A percentile compares a stretch with the other conserved stretches of the same genome.
Evolutionary conservation across 2,329 filamentous ascomycete genomes (phyloP).

Genomic region (Colletotrichum sp.): DNA sequence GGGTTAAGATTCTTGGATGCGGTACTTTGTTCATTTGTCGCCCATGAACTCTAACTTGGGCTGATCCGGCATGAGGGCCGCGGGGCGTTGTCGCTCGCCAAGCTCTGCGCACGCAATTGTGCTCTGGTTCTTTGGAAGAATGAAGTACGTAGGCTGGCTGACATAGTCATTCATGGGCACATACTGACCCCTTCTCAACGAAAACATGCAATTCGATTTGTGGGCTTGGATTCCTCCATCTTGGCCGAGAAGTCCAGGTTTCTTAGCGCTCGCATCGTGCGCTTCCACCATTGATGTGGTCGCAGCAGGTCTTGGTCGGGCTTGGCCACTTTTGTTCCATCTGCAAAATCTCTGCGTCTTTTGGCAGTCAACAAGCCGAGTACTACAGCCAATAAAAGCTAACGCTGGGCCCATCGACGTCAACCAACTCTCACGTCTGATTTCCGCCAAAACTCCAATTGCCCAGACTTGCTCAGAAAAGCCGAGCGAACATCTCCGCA

Average conservation of each 20-base stretch:
- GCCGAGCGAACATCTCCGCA: not conserved
- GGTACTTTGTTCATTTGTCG: not conserved
- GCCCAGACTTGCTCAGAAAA: not conserved
- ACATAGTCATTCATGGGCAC: not conserved
- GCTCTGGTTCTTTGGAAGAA: not conserved
- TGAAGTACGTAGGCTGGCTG: not conserved
- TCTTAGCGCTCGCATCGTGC: not conserved
- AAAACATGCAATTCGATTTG: not conserved
- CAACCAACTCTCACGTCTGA: not conserved
- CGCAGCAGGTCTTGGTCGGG: not conserved
- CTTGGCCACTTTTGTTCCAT: not conserved
- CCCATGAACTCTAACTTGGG: not conserved
- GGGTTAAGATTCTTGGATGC: not conserved
- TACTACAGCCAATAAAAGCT: conserved; percentile 13
- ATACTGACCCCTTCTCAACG: not conserved
- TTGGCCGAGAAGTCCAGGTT: not conserved
- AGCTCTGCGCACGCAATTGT: not conserved
- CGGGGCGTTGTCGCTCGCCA: not conserved
- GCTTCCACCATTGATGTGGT: conserved; percentile 2
- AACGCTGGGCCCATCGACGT: conserved; percentile 10
- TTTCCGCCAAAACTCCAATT: not conserved
- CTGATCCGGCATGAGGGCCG: not conserved
- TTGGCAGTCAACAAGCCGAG: not conserved
- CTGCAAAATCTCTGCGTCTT: not conserved
- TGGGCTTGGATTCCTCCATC: not conserved